Evolutionary conservation across 441 rosid species (phyloP), one percentile per base, ranked within the genome.

Genomic region (Populus hybrid): DNA sequence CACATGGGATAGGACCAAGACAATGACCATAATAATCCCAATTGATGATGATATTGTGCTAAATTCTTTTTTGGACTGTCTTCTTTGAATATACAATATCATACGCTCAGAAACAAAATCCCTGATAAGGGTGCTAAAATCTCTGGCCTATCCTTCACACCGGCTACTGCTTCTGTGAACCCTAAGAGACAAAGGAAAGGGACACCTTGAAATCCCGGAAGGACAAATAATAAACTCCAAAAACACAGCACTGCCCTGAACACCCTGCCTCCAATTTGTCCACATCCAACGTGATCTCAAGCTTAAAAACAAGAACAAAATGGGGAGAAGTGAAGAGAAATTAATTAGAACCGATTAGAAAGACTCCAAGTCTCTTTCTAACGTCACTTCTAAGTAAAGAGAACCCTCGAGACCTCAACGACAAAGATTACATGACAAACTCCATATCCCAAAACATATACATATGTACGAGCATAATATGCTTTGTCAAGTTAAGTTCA

Each of bases 191-290:
- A 72, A 77, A 72, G 20, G 82, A 81, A 73, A 67, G n/a, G 69
- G 77, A 68, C 77, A 69, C 74, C 66, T 80, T 34, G 64, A 36
- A 34, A 53, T 57, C 68, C 73, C 53, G 2, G 10, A 78, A 72
- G 70, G 76, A 69, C 80, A 85, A 80, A 14, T 78, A 74, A 61
- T 80, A 78, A 79, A 73, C 72, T 79, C 87, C 86, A 81, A 79
- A 32, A 80, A 16, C 7, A 32, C 11, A 18, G 50, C 42, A 66
- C 7, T 71, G 24, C 46, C 35, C 5, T 68, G 36, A 71, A 12
- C 65, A 23, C 77, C 59, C 53, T 30, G 69, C 72, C 68, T 57
- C 5, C 35, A 28, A 35, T 61, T 78, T 84, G 89, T 88, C 88
- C 73, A 57, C 61, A 80, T 75, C 74, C 76, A 76, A 42, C 11